Base-by-base conservation (phyloP, 1,139 yeast genomes). In the Blastobotrys arbuscula region DNA sequence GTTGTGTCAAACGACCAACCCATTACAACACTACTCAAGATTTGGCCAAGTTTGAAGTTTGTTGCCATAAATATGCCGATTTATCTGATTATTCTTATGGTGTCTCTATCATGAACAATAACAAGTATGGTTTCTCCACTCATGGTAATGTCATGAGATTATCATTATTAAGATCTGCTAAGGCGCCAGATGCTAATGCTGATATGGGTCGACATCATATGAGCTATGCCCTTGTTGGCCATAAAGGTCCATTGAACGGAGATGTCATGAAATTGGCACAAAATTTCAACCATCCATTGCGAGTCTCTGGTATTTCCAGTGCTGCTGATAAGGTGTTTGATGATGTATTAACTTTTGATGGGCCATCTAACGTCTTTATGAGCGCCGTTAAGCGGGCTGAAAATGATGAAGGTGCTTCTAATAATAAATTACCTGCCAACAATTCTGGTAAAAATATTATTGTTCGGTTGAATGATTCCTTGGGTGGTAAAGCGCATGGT, bases 21-120 rank as follows among this genome's bases (percentile, higher is more conserved):
- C 97, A 90, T 66, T 89, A 75, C 71, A 92, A 92, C 64, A 90
- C 97, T 0, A 73, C 87, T 9, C 92, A 97, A 97, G 98, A 90
- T 62, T 84, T 84, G 40, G 97, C 97, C 50, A 90, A 89, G 68
- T 92, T 92, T 66, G 98, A 92, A 68, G 96, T 89, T 18, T 87
- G 96, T 59, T 89, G 85, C 62, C 97, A 92, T 68, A 87, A 87
- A 64, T 92, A 86, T 68, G 89, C 94, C 63, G 97, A 92, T 63
- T 81, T 86, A 61, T 84, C 95, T 31, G 97, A 88, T 59, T 78
- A 71, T 65, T 79, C 78, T 54, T 89, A 87, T 61, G 97, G 97
- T 61, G 95, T 89, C 16, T 77, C 95, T 0, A 71, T 92, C 16
- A 66, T 92, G 60, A 90, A 90, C 65, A 83, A 87, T 66, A 77